These are phyloP conservation scores for Chlorophyllum brunneum DNA, from an alignment of 768 basidiomycete species.

Conservation along the genomic window DNA sequence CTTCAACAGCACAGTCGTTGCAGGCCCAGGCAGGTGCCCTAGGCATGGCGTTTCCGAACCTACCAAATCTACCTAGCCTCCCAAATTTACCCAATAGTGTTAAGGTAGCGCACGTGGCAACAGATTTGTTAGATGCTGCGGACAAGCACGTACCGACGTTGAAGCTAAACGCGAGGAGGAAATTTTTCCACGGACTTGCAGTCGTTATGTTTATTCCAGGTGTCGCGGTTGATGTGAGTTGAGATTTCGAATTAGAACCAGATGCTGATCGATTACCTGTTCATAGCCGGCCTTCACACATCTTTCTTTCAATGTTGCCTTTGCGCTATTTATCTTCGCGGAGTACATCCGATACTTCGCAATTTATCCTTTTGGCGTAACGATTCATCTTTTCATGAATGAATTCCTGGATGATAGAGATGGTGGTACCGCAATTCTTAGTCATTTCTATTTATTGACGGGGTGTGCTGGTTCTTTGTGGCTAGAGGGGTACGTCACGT, in stretches of 20 bases:
- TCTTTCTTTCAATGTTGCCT: slow-evolving; percentile 90
- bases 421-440: slow-evolving; percentile 91
- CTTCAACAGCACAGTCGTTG: slow-evolving; percentile 1
- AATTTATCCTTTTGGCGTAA: slow-evolving; percentile 91
- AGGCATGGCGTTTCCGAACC: slow-evolving; percentile 42
- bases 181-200: slow-evolving; percentile 95
- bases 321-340: slow-evolving; percentile 91
- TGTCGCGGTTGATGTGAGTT: slow-evolving; percentile 83
- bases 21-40: slow-evolving; percentile 22
- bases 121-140: slow-evolving; percentile 75
- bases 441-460: slow-evolving; percentile 95
- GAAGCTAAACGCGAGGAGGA: slow-evolving; percentile 86
- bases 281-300: slow-evolving; percentile 93
- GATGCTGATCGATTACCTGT: slow-evolving; percentile 6
- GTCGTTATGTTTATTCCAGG: slow-evolving; percentile 97
- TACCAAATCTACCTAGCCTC: slow-evolving; percentile 50
- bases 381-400: slow-evolving; percentile 93
- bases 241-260: slow-evolving; percentile 7
- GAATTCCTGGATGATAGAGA: slow-evolving; percentile 97
- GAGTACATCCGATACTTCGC: slow-evolving; percentile 99
- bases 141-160: slow-evolving; percentile 89
- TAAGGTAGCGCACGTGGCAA: slow-evolving; percentile 51
- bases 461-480: slow-evolving; percentile 93
- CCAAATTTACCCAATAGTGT: slow-evolving; percentile 45
- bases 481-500: slow-evolving; percentile 79